Conservation (phyloP, 2,329 filamentous ascomycete genomes). For the Thielaviopsis euricoi region DNA sequence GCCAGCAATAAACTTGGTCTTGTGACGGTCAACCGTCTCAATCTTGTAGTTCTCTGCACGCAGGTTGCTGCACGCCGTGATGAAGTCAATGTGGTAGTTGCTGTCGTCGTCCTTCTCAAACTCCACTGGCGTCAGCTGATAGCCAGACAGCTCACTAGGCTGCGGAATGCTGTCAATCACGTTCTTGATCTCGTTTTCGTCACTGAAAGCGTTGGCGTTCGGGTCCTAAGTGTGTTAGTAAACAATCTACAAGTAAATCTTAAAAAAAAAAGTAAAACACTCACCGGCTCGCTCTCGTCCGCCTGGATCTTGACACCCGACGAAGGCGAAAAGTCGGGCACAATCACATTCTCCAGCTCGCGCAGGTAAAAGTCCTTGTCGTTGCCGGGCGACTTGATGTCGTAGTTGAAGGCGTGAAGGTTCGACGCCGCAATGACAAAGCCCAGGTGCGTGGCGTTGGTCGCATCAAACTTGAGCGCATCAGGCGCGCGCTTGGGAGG, state of each 20-base stretch:
- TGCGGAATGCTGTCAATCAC: constrained; percentile 59
- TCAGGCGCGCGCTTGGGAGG: constrained; percentile 94
- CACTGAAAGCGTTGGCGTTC: constrained; percentile 55
- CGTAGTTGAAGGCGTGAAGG: constrained; percentile 94
- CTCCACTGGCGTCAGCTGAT: constrained; percentile 80
- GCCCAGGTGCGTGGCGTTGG: constrained; percentile 70
- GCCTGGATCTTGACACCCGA: constrained; percentile 92
- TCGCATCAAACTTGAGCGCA: constrained; percentile 70
- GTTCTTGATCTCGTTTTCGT: constrained; percentile 58
- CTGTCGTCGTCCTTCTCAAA: constrained; percentile 98
- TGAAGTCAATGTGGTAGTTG: constrained; percentile 98
- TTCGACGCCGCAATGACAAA: constrained; percentile 83
- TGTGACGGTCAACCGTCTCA: constrained; percentile 77
- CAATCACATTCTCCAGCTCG: constrained; percentile 80
- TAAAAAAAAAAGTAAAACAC: constrained; percentile 17
- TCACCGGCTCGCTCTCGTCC: constrained; percentile 75
- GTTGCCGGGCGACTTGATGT: constrained; percentile 69
- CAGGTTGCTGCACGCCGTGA: constrained; percentile 90
- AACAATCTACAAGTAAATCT: neutral
- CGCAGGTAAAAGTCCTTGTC: constrained; percentile 58
- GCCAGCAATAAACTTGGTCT: constrained; percentile 98
- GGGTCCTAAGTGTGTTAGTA: constrained; percentile 43
- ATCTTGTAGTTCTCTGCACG: constrained; percentile 98
- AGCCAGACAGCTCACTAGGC: constrained; percentile 66
- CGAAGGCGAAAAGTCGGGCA: constrained; percentile 86